Percentiles rank a stretch among this genome's conserved stretches.
Conservation (phyloP, 371 early-diverging fungal genomes). For the Apophysomyces ossiformis region DNA sequence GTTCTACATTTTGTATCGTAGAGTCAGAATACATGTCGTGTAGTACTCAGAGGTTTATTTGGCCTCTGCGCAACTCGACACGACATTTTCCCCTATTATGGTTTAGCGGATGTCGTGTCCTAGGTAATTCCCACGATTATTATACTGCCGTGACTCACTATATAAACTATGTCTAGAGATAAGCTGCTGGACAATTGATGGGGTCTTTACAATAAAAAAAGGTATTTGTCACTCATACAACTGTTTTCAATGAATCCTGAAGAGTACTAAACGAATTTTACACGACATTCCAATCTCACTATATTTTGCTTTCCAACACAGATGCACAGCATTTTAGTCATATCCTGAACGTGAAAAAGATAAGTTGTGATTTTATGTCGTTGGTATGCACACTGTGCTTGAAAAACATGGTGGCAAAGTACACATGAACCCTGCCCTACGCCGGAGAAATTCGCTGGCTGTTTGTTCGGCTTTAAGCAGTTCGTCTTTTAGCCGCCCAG, state of each 20-base stretch:
- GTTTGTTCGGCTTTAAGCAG: conserved; percentile 10
- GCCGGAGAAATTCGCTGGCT: conserved; percentile 24
- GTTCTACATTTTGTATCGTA: no score
- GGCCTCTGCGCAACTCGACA: no score
- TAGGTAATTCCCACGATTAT: no score
- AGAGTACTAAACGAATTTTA: conserved; percentile 11
- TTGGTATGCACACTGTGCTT: conserved; percentile 11
- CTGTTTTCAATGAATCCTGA: conserved; percentile 11
- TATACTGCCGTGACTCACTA: conserved; percentile 4
- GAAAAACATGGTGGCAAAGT: conserved; percentile 12
- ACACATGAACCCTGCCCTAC: conserved; percentile 15
- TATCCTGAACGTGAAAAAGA: conserved; percentile 6
- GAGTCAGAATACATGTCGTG: no score
- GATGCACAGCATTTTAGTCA: conserved; percentile 7
- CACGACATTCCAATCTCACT: conserved; percentile 8
- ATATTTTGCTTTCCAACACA: conserved; percentile 8
- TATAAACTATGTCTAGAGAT: conserved; percentile 4
- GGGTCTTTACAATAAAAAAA: conserved; percentile 8
- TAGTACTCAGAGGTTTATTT: no score
- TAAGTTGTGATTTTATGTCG: conserved; percentile 10
- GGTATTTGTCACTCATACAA: conserved; percentile 4
- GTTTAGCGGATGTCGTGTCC: no score
- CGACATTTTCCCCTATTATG: no score
- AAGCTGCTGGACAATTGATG: conserved; percentile 10
- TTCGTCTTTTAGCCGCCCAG: conserved; percentile 18